These are phyloP conservation scores for Manihot esculenta DNA, from an alignment of 441 rosid species.

Conservation along the genomic window DNA sequence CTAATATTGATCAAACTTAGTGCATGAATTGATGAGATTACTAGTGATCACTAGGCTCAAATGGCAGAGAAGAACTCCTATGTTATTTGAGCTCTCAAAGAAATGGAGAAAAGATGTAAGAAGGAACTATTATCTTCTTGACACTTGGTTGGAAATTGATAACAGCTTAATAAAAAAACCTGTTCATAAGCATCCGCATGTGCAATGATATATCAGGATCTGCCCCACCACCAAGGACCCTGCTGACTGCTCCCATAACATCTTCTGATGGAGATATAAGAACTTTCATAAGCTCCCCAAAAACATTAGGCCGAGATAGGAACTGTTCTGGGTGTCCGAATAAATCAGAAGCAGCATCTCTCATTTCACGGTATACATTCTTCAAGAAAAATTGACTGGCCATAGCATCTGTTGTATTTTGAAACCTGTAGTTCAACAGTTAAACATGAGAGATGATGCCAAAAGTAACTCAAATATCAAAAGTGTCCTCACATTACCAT, in stretches of 20 bases:
- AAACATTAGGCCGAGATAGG: constrained; percentile 64
- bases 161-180: constrained; percentile 38
- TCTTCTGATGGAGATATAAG: constrained; percentile 77
- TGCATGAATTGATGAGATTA: neutral
- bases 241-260: constrained; percentile 69
- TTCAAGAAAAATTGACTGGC: constrained; percentile 91
- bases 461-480: constrained; percentile 14
- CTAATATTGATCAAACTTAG: neutral
- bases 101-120: too few relatives aligned
- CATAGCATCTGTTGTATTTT: constrained; percentile 86
- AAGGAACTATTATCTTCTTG: neutral
- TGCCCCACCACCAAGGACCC: constrained; percentile 58
- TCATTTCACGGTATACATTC: constrained; percentile 78
- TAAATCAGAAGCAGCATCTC: constrained; percentile 61
- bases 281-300: constrained; percentile 82
- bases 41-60: neutral
- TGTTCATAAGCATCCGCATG: constrained; percentile 85
- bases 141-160: neutral
- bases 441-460: constrained; percentile 10
- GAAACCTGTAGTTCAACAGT: constrained; percentile 59
- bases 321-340: constrained; percentile 66
- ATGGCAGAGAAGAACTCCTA: neutral
- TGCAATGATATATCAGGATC: constrained; percentile 91
- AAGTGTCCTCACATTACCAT: constrained; percentile 50
- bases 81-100: neutral